Conservation (phyloP, 1,139 yeast species). For the Trichomonascaceae sp. region DNA sequence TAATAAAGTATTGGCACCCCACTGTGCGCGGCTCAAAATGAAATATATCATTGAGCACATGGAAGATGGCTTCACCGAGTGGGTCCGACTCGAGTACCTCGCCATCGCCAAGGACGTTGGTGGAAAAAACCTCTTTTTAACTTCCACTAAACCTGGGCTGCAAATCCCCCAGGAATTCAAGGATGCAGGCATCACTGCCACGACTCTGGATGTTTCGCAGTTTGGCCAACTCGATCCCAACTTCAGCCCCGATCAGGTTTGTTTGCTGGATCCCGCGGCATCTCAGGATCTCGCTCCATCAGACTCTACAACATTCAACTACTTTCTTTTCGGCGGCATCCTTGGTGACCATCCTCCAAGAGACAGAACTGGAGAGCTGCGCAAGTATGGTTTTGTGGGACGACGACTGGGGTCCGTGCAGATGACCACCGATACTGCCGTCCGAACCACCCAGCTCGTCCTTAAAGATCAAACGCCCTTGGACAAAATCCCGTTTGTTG, state of each 20-base stretch:
- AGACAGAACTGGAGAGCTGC: conserved; percentile 83
- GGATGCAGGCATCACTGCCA: conserved; percentile 67
- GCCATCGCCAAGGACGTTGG: conserved; percentile 81
- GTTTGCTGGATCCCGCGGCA: conserved; percentile 85
- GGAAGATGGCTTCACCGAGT: conserved; percentile 93
- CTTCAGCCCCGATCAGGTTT: conserved; percentile 43
- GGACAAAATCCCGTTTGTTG: conserved; percentile 68
- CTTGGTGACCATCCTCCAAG: conserved; percentile 95
- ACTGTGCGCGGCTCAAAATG: too few species aligned
- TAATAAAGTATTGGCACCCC: too few species aligned
- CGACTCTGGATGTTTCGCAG: conserved; percentile 55
- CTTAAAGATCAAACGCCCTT: conserved; percentile 43
- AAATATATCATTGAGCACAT: conserved; percentile 91
- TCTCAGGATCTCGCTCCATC: conserved; percentile 54
- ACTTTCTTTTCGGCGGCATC: conserved; percentile 91
- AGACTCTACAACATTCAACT: conserved; percentile 57
- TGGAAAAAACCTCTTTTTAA: conserved; percentile 52
- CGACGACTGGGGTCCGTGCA: conserved; percentile 77
- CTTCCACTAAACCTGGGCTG: conserved; percentile 58
- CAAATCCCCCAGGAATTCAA: conserved; percentile 43
- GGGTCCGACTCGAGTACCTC: conserved; percentile 83
- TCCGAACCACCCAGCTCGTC: conserved; percentile 75
- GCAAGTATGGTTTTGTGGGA: conserved; percentile 72
- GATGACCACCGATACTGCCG: conserved; percentile 97
- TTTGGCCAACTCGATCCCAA: conserved; percentile 29